Evolutionary conservation across 2,329 filamentous ascomycete genomes (phyloP), one percentile per base, ranked within the genome.

Genomic region (Boeremia lycopersici): DNA sequence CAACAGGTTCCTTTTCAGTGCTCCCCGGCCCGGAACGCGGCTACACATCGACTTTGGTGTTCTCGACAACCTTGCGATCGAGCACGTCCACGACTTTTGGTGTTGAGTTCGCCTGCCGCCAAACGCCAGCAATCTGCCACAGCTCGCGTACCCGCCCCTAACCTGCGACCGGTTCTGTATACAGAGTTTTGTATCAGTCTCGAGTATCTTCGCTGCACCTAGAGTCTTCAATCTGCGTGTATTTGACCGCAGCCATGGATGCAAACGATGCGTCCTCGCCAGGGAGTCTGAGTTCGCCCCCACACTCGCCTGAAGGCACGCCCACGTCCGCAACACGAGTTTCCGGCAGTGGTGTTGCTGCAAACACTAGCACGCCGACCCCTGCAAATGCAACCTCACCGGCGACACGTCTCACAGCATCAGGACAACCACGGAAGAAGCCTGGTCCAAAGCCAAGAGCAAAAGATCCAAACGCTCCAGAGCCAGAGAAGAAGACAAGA

Each of bases 371-470:
- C 61, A 65, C 70, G 12, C 62, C 67, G 35, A 69, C 68, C 63
- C 65, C 68, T 67, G 65, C 70, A 62, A 64, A 65, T 36, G 52
- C 64, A 44, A 64, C 65, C 36, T 67, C 65, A 25, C 62, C 67
- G 43, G 70, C 65, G 40, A 63, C 71, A 51, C 65, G 68, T 15
- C 65, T 74, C 29, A 72, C 72, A 59, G 69, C 72, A 45, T 67
- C 72, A 34, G 72, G 75, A 52, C 62, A 68, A 34, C 63, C 69
- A 58, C 72, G 76, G 54, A 77, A 77, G 61, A 79, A 74, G 67
- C 76, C 74, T 19, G 73, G 73, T 7, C 76, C 78, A 29, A 81
- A 80, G 64, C 65, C 74, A 35, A 76, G 76, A 50, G 48, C 65
- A 31, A 74, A 71, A 59, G 72, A 75, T 41, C 55, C 68, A 59